Conservation (phyloP, 2,329 filamentous ascomycete genomes). For the Pseudocercospora macadamiae region DNA sequence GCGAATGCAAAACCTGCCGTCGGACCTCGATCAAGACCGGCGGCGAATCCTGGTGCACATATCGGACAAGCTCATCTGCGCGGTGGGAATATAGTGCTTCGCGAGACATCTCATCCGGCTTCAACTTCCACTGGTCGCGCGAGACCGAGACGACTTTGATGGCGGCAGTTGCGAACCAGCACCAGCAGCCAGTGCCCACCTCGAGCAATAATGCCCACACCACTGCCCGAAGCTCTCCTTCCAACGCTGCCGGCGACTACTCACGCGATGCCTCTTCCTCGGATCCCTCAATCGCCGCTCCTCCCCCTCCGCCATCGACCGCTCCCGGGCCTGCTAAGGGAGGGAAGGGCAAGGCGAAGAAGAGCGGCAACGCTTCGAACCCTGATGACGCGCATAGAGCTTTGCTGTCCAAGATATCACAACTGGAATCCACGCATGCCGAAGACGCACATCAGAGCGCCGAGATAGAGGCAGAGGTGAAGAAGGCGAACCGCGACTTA, state of each 20-base stretch:
- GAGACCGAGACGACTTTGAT: constrained; percentile 25
- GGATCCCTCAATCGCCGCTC: constrained; percentile 36
- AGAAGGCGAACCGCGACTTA: constrained; percentile 89
- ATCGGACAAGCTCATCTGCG: not conserved
- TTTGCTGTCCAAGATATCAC: constrained; percentile 89
- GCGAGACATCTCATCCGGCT: not conserved
- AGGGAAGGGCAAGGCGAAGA: constrained; percentile 71
- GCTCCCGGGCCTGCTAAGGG: constrained; percentile 61
- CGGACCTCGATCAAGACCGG: constrained; percentile 13
- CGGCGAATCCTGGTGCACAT: constrained; percentile 7
- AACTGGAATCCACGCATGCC: constrained; percentile 89
- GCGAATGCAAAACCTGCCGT: constrained; percentile 20
- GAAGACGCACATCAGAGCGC: constrained; percentile 94
- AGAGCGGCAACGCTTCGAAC: constrained; percentile 70
- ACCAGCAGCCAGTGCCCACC: constrained; percentile 32
- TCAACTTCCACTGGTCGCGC: not conserved
- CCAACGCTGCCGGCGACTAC: constrained; percentile 33
- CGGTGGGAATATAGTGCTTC: not conserved
- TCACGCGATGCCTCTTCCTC: constrained; percentile 35
- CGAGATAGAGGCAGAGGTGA: constrained; percentile 94
- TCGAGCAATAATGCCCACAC: constrained; percentile 20
- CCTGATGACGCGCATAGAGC: constrained; percentile 89
- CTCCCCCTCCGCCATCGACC: constrained; percentile 47
- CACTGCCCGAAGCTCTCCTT: constrained; percentile 34
- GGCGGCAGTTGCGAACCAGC: constrained; percentile 37